Conservation (phyloP, 305 asterid genomes). For the Rubia occidens region DNA sequence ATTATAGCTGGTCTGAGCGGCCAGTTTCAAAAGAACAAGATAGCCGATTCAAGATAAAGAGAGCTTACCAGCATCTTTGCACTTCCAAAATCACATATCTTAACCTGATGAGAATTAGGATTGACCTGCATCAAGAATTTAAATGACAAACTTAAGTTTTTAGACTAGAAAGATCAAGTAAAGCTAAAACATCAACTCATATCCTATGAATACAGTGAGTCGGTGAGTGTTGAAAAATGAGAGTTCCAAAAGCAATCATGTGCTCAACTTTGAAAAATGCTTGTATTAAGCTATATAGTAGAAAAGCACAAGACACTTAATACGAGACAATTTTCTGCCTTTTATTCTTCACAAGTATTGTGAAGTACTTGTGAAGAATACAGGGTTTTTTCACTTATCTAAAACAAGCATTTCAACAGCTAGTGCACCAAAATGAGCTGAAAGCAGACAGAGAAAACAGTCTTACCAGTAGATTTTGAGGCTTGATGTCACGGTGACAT, state of each 20-base stretch:
- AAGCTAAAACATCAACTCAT: not conserved
- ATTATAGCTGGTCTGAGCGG: not conserved
- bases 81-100: constrained; percentile 92
- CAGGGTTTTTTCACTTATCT: not conserved
- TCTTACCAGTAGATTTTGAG: constrained; percentile 82
- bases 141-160: constrained; percentile 7
- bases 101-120: constrained; percentile 71
- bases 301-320: not conserved
- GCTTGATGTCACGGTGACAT: constrained; percentile 89
- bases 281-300: not conserved
- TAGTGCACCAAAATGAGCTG: not conserved
- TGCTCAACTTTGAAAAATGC: not conserved
- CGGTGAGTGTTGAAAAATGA: not conserved
- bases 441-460: not conserved
- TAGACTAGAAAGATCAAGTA: not conserved
- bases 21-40: not conserved
- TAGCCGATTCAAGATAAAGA: not conserved
- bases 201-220: not conserved
- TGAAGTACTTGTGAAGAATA: no score
- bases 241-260: not conserved
- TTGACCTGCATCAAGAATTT: constrained; percentile 46
- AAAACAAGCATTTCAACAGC: not conserved
- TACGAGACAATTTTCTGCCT: not conserved
- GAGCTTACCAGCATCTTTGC: constrained; percentile 80
- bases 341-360: not conserved